phyloP scores from a whole-genome alignment of 139 green algal genomes.

The Chlorella sp. region DNA sequence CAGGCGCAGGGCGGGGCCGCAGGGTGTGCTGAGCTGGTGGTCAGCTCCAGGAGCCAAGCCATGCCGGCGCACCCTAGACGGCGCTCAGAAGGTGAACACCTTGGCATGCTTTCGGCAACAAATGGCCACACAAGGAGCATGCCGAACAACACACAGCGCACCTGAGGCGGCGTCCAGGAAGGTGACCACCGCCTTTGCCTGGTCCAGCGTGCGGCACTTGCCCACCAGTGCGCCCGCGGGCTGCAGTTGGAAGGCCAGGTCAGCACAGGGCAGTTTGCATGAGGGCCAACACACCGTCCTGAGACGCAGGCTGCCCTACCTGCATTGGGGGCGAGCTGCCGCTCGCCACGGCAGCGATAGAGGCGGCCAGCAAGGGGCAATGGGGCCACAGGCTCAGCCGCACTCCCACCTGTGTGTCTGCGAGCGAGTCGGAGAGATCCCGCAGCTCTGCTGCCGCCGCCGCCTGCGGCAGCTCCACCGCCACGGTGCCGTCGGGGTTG shows the following conservation, averaged over 20 bases:
- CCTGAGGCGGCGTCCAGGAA: conserved; percentile 93
- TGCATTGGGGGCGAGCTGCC: too few relatives aligned
- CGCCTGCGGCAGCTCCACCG: conserved; percentile 47
- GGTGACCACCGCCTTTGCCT: conserved; percentile 93
- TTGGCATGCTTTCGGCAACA: too few relatives aligned
- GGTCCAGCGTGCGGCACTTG: conserved; percentile 74
- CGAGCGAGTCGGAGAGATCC: conserved; percentile 82
- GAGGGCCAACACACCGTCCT: not conserved
- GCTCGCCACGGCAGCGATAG: too few relatives aligned
- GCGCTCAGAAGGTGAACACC: not conserved
- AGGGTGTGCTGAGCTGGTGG: not conserved
- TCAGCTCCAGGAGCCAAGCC: not conserved
- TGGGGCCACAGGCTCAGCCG: not conserved
- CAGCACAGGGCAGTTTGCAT: not conserved
- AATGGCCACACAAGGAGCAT: not conserved
- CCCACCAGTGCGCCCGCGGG: conserved; percentile 64
- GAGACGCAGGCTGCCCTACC: not conserved
- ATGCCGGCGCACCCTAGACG: not conserved
- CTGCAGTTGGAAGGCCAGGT: conserved; percentile 27
- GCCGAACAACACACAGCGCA: not conserved
- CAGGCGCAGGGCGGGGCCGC: not conserved
- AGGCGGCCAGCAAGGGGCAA: not conserved
- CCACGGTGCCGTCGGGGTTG: conserved; percentile 57
- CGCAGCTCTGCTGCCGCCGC: conserved; percentile 73
- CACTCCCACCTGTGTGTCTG: conserved; percentile 76